Percentiles rank a stretch among this genome's conserved stretches.
Evolutionary conservation across 306 rosid species (phyloP).

Genomic region (Cucumis sativus): Cucumber_9930_V3 NC_026657.2:12843501-12844000

Average conservation of each 20-base stretch:
- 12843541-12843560: not conserved
- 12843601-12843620: not conserved
- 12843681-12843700: not conserved
- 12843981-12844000: not conserved
- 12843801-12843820: not conserved
- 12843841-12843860: not conserved
- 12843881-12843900: conserved; percentile 31
- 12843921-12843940: conserved; percentile 20
- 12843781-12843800: not conserved
- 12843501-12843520: too few species aligned
- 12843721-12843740: not conserved
- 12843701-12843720: not conserved
- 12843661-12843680: not conserved
- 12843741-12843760: not conserved
- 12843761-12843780: conserved; percentile 2
- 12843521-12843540: not conserved
- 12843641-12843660: not conserved
- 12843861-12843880: conserved; percentile 25
- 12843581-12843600: not conserved
- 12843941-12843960: not conserved
- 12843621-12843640: not conserved
- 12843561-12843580: not conserved
- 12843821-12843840: not conserved
- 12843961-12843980: not conserved
- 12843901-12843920: conserved; percentile 15